Evolutionary conservation across 768 basidiomycete genomes (phyloP).

Genomic region (Psilocybe cyanescens): DNA sequence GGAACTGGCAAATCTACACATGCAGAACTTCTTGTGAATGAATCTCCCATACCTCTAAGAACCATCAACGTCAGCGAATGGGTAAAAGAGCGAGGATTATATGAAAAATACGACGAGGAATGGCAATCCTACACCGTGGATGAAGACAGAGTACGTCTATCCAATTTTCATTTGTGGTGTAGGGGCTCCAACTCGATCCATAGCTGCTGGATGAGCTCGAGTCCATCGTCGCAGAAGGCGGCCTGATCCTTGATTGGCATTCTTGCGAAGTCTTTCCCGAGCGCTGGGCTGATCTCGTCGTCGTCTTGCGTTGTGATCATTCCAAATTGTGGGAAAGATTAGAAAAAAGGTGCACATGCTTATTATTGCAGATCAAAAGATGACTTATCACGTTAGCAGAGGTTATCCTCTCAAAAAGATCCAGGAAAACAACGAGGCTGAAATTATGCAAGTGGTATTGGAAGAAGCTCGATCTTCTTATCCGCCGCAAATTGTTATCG

Average conservation of each 20-base stretch:
- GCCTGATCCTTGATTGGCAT: slow-evolving; percentile 93
- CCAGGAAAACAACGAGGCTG: slow-evolving; percentile 97
- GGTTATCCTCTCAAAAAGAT: slow-evolving; percentile 91
- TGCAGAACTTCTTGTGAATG: slow-evolving; percentile 78
- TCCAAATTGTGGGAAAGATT: slow-evolving; percentile 86
- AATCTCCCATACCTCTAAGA: slow-evolving; percentile 68
- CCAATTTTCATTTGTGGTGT: background rate
- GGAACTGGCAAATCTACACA: slow-evolving; percentile 98
- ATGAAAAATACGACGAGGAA: slow-evolving; percentile 88
- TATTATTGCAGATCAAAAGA: slow-evolving; percentile 4
- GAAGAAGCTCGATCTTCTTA: slow-evolving; percentile 91
- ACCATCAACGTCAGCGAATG: slow-evolving; percentile 92
- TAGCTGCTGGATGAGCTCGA: slow-evolving; percentile 92
- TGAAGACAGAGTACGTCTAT: slow-evolving; percentile 83
- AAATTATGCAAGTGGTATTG: slow-evolving; percentile 93
- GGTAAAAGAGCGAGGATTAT: slow-evolving; percentile 82
- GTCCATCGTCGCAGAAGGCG: slow-evolving; percentile 66
- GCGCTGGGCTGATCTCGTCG: slow-evolving; percentile 94
- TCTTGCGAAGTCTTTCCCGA: slow-evolving; percentile 94
- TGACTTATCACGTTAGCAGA: slow-evolving; percentile 42
- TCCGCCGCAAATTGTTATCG: slow-evolving; percentile 83
- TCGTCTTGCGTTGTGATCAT: slow-evolving; percentile 91
- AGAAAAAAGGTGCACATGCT: slow-evolving; percentile 73
- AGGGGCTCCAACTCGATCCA: slow-evolving; percentile 7
- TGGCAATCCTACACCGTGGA: slow-evolving; percentile 96